These are phyloP conservation scores for Sicyos edulis DNA, from an alignment of 306 rosid species.

Conservation along the genomic window DNA sequence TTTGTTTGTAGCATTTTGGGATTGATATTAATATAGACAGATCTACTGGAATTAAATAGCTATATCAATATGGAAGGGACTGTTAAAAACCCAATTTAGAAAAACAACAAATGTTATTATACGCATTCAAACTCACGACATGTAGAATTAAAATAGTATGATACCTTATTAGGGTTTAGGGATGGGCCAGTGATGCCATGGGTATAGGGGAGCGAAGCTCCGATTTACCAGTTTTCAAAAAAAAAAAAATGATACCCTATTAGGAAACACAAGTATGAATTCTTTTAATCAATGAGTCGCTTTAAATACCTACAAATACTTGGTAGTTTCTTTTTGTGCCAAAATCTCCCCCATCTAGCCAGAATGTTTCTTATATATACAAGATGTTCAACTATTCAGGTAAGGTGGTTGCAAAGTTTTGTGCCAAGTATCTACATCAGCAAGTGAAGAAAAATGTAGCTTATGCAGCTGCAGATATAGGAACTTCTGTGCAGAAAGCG, in stretches of 20 bases:
- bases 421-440: slow-evolving; percentile 88
- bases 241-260: background rate
- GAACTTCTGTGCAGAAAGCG: slow-evolving; percentile 70
- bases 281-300: background rate
- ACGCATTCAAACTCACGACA: background rate
- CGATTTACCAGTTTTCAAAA: too few relatives aligned
- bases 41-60: background rate
- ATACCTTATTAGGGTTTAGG: background rate
- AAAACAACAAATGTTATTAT: background rate
- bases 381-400: slow-evolving; percentile 47
- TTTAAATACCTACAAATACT: background rate
- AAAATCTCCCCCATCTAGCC: background rate
- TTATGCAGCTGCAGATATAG: slow-evolving; percentile 64
- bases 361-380: slow-evolving; percentile 24
- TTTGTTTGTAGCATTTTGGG: background rate
- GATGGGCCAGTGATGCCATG: too few relatives aligned
- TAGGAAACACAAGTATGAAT: background rate
- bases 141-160: background rate
- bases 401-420: slow-evolving; percentile 94
- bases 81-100: background rate
- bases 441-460: slow-evolving; percentile 75
- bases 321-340: slow-evolving; percentile 10
- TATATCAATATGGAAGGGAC: slow-evolving; percentile 8
- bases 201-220: too few relatives aligned
- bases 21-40: background rate